Evolutionary conservation across 2,329 filamentous ascomycete species (phyloP), one percentile per base, ranked within the genome.

Genomic region (Aspergillus clavatus): DNA sequence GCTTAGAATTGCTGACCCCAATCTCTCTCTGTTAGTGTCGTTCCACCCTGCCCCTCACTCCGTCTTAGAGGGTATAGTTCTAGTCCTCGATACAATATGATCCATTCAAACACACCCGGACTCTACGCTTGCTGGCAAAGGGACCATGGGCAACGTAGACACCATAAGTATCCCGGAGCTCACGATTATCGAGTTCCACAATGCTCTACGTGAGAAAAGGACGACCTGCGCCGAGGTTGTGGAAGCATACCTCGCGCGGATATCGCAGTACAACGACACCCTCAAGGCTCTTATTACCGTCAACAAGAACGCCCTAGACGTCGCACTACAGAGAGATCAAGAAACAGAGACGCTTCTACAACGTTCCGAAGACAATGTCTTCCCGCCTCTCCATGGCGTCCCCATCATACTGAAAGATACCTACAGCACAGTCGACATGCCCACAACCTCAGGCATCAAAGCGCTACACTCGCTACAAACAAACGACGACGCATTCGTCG

Each of bases 361-460:
- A 12, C 38, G 11, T n/a, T n/a, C 18, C 11, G 18, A 40, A 3
- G 39, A 38, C 11, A 16, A 12, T 0, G 16, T 42, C 7, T 45
- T 57, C 18, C 53, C 42, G 8, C 46, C 47, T 1, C 66, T 85
- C 1, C 80, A 84, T 59, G 82, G 81, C 56, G 70, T 85, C 14
- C 81, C 82, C 0, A 61, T 83, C 10, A 57, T 85, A 4, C 63
- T 84, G 5, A 85, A 85, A 59, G 82, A 85, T 62, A 85, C 83
- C 56, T 82, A 76, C 56, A 75, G 82, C 44, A 78, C 78, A 0
- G 52, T 60, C 0, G 72, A 73, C 16, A 74, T 81, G 62, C 73
- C 73, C 35, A 84, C 81, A 1, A 84, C 80, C 0, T 80, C 76
- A 0, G 78, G 73, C 4, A 76, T 69, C 47, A 54, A 73, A 6